These are phyloP conservation scores for Ceratobasidium sp. DNA, from an alignment of 1,284 basidiomycete genomes.

Conservation along the genomic window DNA sequence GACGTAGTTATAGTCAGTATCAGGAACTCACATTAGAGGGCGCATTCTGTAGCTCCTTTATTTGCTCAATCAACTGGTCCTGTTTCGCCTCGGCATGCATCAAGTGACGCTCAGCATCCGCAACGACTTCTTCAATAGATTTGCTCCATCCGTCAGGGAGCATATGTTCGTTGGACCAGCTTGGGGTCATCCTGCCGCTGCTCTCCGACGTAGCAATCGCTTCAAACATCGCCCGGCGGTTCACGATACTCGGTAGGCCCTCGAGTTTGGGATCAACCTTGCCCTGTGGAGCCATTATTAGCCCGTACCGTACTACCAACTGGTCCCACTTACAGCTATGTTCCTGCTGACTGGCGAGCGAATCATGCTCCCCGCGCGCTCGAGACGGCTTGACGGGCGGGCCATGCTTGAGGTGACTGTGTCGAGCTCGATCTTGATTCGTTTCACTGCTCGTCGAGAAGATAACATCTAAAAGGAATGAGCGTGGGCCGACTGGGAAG, in stretches of 20 bases:
- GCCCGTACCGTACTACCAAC: background rate
- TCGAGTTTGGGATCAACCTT: conserved; percentile 29
- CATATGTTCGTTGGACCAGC: conserved; percentile 13
- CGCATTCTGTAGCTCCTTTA: conserved; percentile 26
- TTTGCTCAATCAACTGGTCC: conserved; percentile 60
- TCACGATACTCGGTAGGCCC: conserved; percentile 33
- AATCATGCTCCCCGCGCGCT: conserved; percentile 52
- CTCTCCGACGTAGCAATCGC: conserved; percentile 30
- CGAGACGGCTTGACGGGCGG: conserved; percentile 42
- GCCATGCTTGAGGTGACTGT: conserved; percentile 45
- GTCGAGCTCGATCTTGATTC: conserved; percentile 71
- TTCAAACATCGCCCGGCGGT: conserved; percentile 43
- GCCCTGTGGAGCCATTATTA: conserved; percentile 14
- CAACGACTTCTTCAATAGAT: conserved; percentile 66
- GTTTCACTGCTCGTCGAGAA: conserved; percentile 74
- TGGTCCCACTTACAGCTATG: conserved; percentile 57
- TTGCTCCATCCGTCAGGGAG: conserved; percentile 40
- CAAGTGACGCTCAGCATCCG: conserved; percentile 71
- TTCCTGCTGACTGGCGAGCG: conserved; percentile 59
- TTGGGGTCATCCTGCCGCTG: conserved; percentile 6
- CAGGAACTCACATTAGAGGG: conserved; percentile 24
- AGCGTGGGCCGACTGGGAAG: conserved; percentile 2
- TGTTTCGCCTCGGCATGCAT: conserved; percentile 66
- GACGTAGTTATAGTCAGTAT: background rate
- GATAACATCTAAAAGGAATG: conserved; percentile 68